Conservation (phyloP, 441 rosid species). For the Syzygium malaccense region DNA sequence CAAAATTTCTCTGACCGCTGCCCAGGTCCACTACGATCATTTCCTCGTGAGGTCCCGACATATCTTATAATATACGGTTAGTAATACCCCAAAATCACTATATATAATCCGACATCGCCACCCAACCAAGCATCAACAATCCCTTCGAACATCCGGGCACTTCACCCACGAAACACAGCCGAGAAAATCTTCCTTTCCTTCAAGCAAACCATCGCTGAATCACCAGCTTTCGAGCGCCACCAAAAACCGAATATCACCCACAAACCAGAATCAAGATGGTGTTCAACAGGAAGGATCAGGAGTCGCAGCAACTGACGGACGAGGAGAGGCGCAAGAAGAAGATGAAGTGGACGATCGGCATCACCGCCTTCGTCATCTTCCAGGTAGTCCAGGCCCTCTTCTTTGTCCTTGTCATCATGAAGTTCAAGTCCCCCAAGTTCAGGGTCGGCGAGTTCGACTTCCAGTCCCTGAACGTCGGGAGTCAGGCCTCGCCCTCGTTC, state of each 20-base stretch:
- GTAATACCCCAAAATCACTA: not conserved
- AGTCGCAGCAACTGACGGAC: not conserved
- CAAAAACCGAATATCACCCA: not conserved
- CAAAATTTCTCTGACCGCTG: not conserved
- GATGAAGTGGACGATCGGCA: not conserved
- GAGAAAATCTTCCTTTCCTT: not conserved
- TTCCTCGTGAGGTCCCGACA: not conserved
- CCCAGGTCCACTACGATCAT: not conserved
- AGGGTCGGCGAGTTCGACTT: not conserved
- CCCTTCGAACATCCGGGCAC: not conserved
- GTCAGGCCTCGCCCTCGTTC: not conserved
- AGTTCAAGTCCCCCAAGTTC: constrained; percentile 2
- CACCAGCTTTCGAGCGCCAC: not conserved
- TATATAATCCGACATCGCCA: not conserved
- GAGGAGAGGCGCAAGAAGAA: not conserved
- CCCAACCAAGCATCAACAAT: not conserved
- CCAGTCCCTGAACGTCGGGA: not conserved
- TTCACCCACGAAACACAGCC: not conserved
- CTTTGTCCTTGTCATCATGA: not conserved
- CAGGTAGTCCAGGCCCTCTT: not conserved
- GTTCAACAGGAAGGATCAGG: not conserved
- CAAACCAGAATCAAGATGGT: not conserved
- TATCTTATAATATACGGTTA: not conserved
- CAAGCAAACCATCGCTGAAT: not conserved
- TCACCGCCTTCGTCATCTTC: not conserved